These are phyloP conservation scores for Pelargonium myrrhifolium DNA, from an alignment of 441 rosid species.

Conservation along the genomic window DNA sequence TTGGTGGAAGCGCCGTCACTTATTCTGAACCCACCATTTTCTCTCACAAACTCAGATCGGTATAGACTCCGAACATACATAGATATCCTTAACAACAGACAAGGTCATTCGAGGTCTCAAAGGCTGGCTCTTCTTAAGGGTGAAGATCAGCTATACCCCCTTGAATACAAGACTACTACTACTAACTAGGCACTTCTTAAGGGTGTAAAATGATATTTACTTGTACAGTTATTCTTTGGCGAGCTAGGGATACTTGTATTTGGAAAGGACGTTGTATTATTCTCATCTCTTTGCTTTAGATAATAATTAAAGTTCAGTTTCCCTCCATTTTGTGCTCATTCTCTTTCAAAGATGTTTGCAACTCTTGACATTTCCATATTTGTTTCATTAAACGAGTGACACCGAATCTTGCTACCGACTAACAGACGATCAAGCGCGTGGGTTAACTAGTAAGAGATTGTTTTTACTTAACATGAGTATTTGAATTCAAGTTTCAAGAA, in stretches of 20 bases:
- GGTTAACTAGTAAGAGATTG: no score
- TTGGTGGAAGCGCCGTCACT: slow-evolving; percentile 84
- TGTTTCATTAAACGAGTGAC: no score
- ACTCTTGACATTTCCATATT: no score
- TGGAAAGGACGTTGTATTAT: neutral
- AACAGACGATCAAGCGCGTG: no score
- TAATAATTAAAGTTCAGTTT: no score
- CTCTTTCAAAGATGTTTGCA: no score
- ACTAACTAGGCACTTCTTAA: slow-evolving; percentile 7
- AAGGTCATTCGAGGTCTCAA: slow-evolving; percentile 46
- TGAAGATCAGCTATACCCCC: slow-evolving; percentile 35
- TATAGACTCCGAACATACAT: slow-evolving; percentile 63
- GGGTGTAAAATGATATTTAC: slow-evolving; percentile 30
- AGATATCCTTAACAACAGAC: slow-evolving; percentile 58
- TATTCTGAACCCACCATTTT: slow-evolving; percentile 74
- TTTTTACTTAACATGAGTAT: no score
- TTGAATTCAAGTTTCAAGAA: no score
- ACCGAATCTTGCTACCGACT: no score
- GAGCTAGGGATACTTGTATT: neutral
- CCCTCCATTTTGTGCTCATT: no score
- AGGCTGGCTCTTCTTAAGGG: slow-evolving; percentile 49
- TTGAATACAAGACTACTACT: slow-evolving; percentile 7
- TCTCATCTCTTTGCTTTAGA: neutral
- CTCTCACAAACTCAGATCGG: slow-evolving; percentile 78
- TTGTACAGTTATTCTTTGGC: slow-evolving; percentile 62